A percentile compares a stretch with the other conserved stretches of the same genome.
Evolutionary conservation across 176 grass and related monocot species (phyloP).

Genomic region (Hordeum vulgare): MorexV3_pseudomolecules_assembly NC_058521.1:11980444-11980943

Average conservation of each 20-base stretch:
- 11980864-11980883: conserved; percentile 44
- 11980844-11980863: conserved; percentile 44
- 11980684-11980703: not conserved
- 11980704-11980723: not conserved
- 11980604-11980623: not conserved
- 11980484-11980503: too few species aligned
- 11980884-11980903: conserved; percentile 59
- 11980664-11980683: not conserved
- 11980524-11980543: not conserved
- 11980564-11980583: not conserved
- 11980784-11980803: conserved; percentile 28
- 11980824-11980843: conserved; percentile 69
- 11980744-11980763: not conserved
- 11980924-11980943: conserved; percentile 80
- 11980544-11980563: not conserved
- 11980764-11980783: conserved; percentile 33
- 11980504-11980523: too few species aligned
- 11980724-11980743: not conserved
- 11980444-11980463: too few species aligned
- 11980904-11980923: conserved; percentile 68
- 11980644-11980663: not conserved
- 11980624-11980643: not conserved
- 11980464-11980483: too few species aligned
- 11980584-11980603: not conserved
- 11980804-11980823: conserved; percentile 76